phyloP scores from a whole-genome alignment of 768 basidiomycete species.

The Pulveroboletus frians region DNA sequence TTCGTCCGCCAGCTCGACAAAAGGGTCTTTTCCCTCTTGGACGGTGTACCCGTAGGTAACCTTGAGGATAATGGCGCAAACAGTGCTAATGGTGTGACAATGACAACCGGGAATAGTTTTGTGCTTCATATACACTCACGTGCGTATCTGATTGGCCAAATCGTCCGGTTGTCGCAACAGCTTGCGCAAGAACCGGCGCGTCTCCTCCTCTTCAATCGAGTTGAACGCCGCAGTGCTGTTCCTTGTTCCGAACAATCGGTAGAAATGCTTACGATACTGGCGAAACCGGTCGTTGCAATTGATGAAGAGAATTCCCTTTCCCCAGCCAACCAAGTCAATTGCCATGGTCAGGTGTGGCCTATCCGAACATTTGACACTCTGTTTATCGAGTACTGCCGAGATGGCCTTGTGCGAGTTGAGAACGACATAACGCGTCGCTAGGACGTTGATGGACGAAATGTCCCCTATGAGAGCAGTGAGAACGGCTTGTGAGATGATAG shows the following conservation, averaged over 20 bases:
- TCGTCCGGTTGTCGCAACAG: constrained; percentile 15
- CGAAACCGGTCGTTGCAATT: constrained; percentile 11
- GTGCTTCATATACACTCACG: constrained; percentile 6
- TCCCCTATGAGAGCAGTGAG: constrained; percentile 25
- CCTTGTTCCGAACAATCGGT: constrained; percentile 10
- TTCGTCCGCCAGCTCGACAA: constrained; percentile 28
- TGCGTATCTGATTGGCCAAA: constrained; percentile 19
- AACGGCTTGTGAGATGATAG: background rate
- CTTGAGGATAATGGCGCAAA: constrained; percentile 31
- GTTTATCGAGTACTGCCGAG: constrained; percentile 48
- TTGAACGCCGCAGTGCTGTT: constrained; percentile 6
- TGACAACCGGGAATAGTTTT: background rate
- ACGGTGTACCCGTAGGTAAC: constrained; percentile 39
- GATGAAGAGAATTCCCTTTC: constrained; percentile 2
- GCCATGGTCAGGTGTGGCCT: constrained; percentile 18
- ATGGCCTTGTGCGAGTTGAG: constrained; percentile 44
- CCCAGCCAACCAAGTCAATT: constrained; percentile 19
- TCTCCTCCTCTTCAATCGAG: constrained; percentile 18
- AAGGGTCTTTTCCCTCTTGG: constrained; percentile 32
- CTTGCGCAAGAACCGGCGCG: constrained; percentile 13
- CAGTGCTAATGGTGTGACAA: constrained; percentile 1
- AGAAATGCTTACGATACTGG: constrained; percentile 13
- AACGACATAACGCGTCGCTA: constrained; percentile 46
- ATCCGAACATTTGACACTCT: constrained; percentile 48
- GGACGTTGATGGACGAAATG: constrained; percentile 21